Evolutionary conservation across 208 protist species (phyloP), one percentile per base, ranked within the genome.

Genomic region (Leishmania martiniquensis): DNA sequence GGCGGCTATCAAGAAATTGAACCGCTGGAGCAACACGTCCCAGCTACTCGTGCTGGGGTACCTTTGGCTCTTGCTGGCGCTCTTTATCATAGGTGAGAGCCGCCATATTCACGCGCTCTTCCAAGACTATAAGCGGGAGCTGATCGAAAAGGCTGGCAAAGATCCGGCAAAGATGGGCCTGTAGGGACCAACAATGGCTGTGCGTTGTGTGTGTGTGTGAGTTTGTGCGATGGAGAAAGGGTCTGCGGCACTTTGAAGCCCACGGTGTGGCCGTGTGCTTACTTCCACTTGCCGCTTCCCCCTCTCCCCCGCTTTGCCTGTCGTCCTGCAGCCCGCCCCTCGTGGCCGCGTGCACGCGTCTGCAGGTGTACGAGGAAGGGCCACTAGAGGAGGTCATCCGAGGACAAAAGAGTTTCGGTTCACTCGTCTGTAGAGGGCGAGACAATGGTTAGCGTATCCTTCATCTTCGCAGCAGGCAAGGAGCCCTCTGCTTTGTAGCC

Each of bases 51-150:
- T 84, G 39, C 77, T 96, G 39, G 77, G 76, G 29, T 96, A 96
- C 69, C 51, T 96, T 25, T 96, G 93, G 91, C 85, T 93, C 69
- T 87, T 96, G 63, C 87, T 95, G 49, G 78, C 76, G 32, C 77
- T 96, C 32, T 91, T 94, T 77, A 70, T 96, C 29, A 32, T 89
- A 39, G 91, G 89, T 55, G 90, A 95, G 78, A 86, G 80, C 42
- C 83, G 78, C 51, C 89, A 92, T 65, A 39, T 93, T 42, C 78
- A 89, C 45, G 66, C 49, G 13, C 77, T 93, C 71, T 96, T 95
- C 75, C 78, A 89, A 44, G 91, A 95, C 65, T 96, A 95, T 79
- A 94, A 93, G 76, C 80, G 86, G 13, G 93, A 95, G 66, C 87
- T 95, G 75, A 87, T 92, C 49, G 85, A 87, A 44, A 92, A 94